These are phyloP conservation scores for Adansonia madagascariensis DNA, from an alignment of 441 rosid genomes.

Conservation along the genomic window DNA sequence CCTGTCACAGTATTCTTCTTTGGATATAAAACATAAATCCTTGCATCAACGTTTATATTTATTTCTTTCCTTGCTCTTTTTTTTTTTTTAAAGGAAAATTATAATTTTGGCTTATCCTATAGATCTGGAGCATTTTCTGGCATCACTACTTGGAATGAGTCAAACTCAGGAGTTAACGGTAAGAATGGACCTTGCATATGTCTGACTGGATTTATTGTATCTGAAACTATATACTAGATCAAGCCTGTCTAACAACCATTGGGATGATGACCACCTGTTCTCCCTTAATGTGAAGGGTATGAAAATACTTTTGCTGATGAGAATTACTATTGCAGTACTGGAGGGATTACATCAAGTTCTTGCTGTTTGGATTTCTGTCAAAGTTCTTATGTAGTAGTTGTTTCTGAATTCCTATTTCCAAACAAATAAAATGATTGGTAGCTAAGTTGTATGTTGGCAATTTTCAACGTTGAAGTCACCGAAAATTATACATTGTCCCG, in stretches of 20 bases:
- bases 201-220: constrained; percentile 5
- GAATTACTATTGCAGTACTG: constrained; percentile 2
- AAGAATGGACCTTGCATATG: constrained; percentile 27
- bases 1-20: neutral
- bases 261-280: constrained; percentile 10
- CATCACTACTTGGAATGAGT: constrained; percentile 37
- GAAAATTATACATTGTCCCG: neutral
- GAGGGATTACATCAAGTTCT: constrained; percentile 4
- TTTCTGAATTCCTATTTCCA: neutral
- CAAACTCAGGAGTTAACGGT: constrained; percentile 45
- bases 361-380: neutral
- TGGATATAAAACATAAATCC: constrained; percentile 7
- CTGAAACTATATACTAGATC: constrained; percentile 19
- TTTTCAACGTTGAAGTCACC: neutral
- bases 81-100: neutral
- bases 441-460: neutral
- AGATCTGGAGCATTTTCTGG: constrained; percentile 47
- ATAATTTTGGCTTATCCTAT: constrained; percentile 30
- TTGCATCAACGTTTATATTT: constrained; percentile 20
- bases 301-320: constrained; percentile 2
- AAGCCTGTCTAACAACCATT: neutral
- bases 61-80: neutral
- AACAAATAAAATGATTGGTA: neutral
- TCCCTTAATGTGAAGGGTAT: neutral
- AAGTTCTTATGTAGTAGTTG: constrained; percentile 6